These are phyloP conservation scores for Nectriaceae sp. DNA, from an alignment of 2,329 filamentous ascomycete species.

Conservation along the genomic window DNA sequence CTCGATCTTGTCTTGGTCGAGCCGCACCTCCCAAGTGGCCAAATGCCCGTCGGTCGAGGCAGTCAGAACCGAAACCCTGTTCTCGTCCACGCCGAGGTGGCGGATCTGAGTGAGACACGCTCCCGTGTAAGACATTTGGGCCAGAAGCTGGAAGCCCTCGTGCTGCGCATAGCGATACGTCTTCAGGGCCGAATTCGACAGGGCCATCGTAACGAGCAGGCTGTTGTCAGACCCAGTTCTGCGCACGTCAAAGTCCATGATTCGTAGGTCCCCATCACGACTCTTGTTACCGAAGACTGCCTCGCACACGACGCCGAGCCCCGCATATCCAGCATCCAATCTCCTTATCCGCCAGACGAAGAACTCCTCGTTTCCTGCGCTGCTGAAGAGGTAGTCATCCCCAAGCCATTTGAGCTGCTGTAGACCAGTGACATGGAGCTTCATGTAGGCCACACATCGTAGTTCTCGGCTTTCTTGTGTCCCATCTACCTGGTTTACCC, in stretches of 20 bases:
- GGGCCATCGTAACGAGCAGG: slow-evolving; percentile 69
- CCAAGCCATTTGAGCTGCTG: slow-evolving; percentile 79
- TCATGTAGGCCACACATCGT: slow-evolving; percentile 64
- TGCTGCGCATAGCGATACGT: slow-evolving; percentile 51
- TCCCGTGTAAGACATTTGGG: slow-evolving; percentile 63
- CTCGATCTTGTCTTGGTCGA: slow-evolving; percentile 1
- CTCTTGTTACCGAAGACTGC: slow-evolving; percentile 54
- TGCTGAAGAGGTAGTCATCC: slow-evolving; percentile 76
- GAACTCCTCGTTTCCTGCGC: slow-evolving; percentile 86
- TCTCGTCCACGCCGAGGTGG: slow-evolving; percentile 38
- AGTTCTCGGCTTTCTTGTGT: slow-evolving; percentile 22
- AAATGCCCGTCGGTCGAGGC: slow-evolving; percentile 82
- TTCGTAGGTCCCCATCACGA: slow-evolving; percentile 67
- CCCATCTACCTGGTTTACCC: slow-evolving; percentile 15
- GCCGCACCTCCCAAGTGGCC: slow-evolving; percentile 31
- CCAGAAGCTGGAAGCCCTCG: slow-evolving; percentile 50
- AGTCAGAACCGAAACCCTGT: slow-evolving; percentile 55
- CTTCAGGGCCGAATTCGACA: slow-evolving; percentile 82
- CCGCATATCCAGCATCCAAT: slow-evolving; percentile 50
- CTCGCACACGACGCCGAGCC: slow-evolving; percentile 59
- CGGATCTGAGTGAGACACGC: slow-evolving; percentile 73
- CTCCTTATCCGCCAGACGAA: slow-evolving; percentile 74
- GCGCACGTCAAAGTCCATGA: slow-evolving; percentile 74
- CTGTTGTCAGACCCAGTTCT: slow-evolving; percentile 20
- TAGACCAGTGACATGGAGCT: slow-evolving; percentile 80